Percentiles rank a stretch among this genome's conserved stretches.
These are phyloP conservation scores for Sporothrix euskadiensis DNA, from an alignment of 2,329 filamentous ascomycete species.

Conservation along the genomic window DNA sequence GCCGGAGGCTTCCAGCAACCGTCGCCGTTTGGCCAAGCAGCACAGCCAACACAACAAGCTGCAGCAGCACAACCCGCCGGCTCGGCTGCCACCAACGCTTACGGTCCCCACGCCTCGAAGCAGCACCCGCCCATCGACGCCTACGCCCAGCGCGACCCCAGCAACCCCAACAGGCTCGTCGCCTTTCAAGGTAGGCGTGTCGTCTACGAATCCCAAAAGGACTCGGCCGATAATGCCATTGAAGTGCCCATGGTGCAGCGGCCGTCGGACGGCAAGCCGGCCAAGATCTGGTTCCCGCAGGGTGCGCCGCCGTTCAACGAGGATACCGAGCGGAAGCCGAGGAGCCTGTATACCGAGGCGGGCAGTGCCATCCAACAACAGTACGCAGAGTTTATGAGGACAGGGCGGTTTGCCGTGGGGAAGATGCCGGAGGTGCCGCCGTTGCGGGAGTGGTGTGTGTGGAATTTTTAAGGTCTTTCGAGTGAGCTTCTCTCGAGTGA, in stretches of 20 bases:
- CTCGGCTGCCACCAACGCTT: neutral
- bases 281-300: constrained; percentile 70
- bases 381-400: constrained; percentile 65
- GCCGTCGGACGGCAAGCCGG: constrained; percentile 38
- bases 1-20: constrained; percentile 24
- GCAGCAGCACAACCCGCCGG: neutral
- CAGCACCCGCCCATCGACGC: constrained; percentile 39
- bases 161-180: constrained; percentile 33
- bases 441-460: constrained; percentile 70
- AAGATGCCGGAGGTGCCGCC: constrained; percentile 77
- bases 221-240: constrained; percentile 38
- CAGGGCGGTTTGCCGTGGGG: constrained; percentile 68
- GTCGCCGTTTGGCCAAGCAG: constrained; percentile 23
- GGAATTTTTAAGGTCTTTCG: constrained; percentile 61
- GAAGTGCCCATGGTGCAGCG: constrained; percentile 34
- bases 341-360: constrained; percentile 49
- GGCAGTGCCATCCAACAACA: constrained; percentile 47
- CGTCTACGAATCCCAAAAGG: constrained; percentile 39
- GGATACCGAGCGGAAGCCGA: constrained; percentile 59
- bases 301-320: constrained; percentile 65
- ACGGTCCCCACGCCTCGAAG: constrained; percentile 33
- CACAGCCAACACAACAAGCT: neutral
- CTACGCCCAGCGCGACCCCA: constrained; percentile 36
- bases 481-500: too few relatives aligned
- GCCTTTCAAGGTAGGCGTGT: constrained; percentile 41